phyloP scores from a whole-genome alignment of 2,329 filamentous ascomycete species.

The Bipolaris oryzae region DNA sequence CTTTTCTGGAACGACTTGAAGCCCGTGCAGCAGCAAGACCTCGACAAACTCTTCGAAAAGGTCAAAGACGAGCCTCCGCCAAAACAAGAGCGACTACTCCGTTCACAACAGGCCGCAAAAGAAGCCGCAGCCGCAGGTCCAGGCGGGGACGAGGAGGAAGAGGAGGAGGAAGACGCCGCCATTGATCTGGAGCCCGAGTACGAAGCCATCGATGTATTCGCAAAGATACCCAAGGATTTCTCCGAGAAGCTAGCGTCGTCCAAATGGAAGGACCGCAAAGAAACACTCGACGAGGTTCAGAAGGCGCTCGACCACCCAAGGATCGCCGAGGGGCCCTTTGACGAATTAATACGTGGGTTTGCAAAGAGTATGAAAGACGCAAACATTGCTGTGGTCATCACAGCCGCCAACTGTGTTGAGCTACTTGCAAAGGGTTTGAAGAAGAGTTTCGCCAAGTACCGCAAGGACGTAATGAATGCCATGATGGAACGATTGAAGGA shows the following conservation, averaged over 20 bases:
- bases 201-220: constrained; percentile 84
- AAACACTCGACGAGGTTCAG: constrained; percentile 83
- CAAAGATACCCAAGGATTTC: constrained; percentile 82
- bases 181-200: constrained; percentile 70
- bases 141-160: constrained; percentile 56
- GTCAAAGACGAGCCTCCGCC: constrained; percentile 85
- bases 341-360: constrained; percentile 79
- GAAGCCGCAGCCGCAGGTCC: constrained; percentile 69
- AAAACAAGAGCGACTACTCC: constrained; percentile 87
- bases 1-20: constrained; percentile 97
- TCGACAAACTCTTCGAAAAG: constrained; percentile 93
- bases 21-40: constrained; percentile 89
- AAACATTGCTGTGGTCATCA: constrained; percentile 91
- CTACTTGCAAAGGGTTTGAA: constrained; percentile 84
- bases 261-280: constrained; percentile 99
- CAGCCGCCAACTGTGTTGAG: constrained; percentile 92
- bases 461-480: constrained; percentile 78
- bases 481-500: constrained; percentile 97
- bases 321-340: constrained; percentile 89
- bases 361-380: constrained; percentile 99
- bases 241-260: constrained; percentile 82
- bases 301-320: constrained; percentile 79
- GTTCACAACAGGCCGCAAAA: constrained; percentile 85
- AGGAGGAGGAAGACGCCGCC: constrained; percentile 68
- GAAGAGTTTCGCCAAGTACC: constrained; percentile 78